Conservation (phyloP, 176 grass and related monocot genomes). For the Panicum miliaceum region DNA sequence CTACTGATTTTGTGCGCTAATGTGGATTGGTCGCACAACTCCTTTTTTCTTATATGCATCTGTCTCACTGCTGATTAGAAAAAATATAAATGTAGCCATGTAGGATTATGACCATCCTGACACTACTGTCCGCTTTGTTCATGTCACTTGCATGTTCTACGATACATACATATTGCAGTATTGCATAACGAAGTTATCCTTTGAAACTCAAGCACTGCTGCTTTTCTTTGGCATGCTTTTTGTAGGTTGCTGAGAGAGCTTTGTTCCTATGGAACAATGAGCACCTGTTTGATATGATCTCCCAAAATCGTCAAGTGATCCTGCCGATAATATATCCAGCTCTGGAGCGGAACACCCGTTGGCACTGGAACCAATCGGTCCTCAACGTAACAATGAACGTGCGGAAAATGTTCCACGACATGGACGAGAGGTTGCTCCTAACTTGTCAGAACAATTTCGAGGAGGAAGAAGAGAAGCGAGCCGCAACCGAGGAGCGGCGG, state of each 20-base stretch:
- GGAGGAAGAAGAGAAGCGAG: constrained; percentile 80
- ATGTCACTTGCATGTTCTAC: constrained; percentile 8
- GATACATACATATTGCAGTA: constrained; percentile 9
- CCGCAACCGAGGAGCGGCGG: constrained; percentile 50
- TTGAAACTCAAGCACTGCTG: background rate
- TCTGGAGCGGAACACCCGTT: constrained; percentile 78
- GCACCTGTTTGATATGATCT: constrained; percentile 82
- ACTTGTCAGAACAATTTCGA: constrained; percentile 79
- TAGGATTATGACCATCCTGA: background rate
- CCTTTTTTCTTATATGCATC: constrained; percentile 31
- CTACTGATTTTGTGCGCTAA: constrained; percentile 18
- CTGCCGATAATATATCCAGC: constrained; percentile 83
- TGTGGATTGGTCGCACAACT: background rate
- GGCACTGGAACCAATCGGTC: constrained; percentile 94
- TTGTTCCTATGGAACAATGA: constrained; percentile 98
- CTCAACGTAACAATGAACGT: constrained; percentile 90
- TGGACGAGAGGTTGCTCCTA: constrained; percentile 86
- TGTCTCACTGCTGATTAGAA: background rate
- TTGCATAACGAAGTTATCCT: background rate
- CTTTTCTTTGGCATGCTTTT: constrained; percentile 28
- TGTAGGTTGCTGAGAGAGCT: constrained; percentile 93
- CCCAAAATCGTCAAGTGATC: constrained; percentile 88
- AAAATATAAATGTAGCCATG: constrained; percentile 38
- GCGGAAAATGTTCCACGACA: constrained; percentile 83
- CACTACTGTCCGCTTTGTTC: constrained; percentile 3